Evolutionary conservation across 164 flowering plant species (phyloP), one percentile per base, ranked within the genome.

Genomic region (Houttuynia cordata): DNA sequence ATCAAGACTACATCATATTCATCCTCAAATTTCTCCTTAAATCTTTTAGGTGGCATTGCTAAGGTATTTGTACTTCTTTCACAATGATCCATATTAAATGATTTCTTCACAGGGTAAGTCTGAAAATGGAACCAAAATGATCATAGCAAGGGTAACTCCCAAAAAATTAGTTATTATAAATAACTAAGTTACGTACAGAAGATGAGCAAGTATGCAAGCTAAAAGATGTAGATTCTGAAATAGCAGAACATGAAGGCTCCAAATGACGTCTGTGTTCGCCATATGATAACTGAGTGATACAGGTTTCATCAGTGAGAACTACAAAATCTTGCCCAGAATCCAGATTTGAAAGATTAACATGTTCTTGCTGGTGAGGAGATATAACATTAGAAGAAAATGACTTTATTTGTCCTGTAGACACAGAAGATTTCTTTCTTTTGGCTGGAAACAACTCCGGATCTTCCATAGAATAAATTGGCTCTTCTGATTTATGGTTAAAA

Each of bases 11-110:
- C 91, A 61, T 88, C 83, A 76, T 88, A 93, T 9, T 62, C 74
- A 74, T 93, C 97, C 69, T 74, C 82, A 77, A 93, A 93, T 63
- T 65, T 80, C 72, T 90, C 93, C 50, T 95, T 91, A 54, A 73
- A 64, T 53, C 63, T 65, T 65, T 84, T 64, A 67, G 99, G 99
- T 42, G 99, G 99, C 77, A 77, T 57, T 68, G 74, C 71, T 58
- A 86, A 71, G 67, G 67, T 42, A 69, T 73, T 78, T 60, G 37
- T 56, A 66, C 51, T 73, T 39, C 72, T 56, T 66, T 67, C 66
- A 18, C 56, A n/a, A 58, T 64, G 65, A 57, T 58, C 68, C 42
- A 58, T 18, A 50, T 60, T 60, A 45, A 58, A 24, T 20, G 74
- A 64, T 65, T 70, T 72, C 23, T 53, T 51, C 54, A 65, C 51